These are phyloP conservation scores for Metarhizium humberi DNA, from an alignment of 2,329 filamentous ascomycete genomes.

Conservation along the genomic window DNA sequence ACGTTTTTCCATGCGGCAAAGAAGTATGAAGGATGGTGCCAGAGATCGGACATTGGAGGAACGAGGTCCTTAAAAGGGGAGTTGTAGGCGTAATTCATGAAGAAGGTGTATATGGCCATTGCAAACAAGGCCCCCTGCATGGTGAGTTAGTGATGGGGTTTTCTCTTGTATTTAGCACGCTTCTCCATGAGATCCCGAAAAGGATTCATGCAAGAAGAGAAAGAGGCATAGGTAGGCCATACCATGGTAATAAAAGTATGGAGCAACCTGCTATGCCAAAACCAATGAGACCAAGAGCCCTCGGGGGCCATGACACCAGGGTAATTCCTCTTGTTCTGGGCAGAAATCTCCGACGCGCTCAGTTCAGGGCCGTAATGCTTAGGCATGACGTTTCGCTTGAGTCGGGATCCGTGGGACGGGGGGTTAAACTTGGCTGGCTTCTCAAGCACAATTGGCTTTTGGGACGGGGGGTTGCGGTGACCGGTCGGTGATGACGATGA, in stretches of 20 bases:
- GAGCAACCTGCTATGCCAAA: conserved; percentile 66
- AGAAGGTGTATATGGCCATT: conserved; percentile 64
- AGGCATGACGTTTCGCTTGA: conserved; percentile 45
- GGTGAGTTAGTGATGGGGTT: background rate
- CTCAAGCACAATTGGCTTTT: conserved; percentile 63
- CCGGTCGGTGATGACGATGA: conserved; percentile 19
- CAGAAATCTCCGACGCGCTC: conserved; percentile 53
- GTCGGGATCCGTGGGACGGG: conserved; percentile 73
- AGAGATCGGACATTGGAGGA: conserved; percentile 59
- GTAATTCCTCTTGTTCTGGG: conserved; percentile 64
- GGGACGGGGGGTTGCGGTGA: conserved; percentile 9
- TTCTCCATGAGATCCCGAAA: no score
- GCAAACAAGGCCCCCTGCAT: conserved; percentile 53
- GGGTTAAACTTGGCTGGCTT: conserved; percentile 87
- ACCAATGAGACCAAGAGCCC: conserved; percentile 75
- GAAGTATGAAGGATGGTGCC: conserved; percentile 61
- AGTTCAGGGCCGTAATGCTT: conserved; percentile 68
- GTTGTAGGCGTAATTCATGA: conserved; percentile 67
- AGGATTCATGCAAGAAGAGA: background rate
- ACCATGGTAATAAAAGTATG: conserved; percentile 83
- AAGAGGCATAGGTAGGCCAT: conserved; percentile 17
- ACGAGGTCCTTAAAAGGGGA: conserved; percentile 76
- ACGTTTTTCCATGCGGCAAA: conserved; percentile 59
- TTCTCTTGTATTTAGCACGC: no score
- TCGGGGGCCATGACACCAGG: conserved; percentile 82